Base-by-base conservation (phyloP, 73 alveolate species). In the Paramecium tetraurelia region DNA sequence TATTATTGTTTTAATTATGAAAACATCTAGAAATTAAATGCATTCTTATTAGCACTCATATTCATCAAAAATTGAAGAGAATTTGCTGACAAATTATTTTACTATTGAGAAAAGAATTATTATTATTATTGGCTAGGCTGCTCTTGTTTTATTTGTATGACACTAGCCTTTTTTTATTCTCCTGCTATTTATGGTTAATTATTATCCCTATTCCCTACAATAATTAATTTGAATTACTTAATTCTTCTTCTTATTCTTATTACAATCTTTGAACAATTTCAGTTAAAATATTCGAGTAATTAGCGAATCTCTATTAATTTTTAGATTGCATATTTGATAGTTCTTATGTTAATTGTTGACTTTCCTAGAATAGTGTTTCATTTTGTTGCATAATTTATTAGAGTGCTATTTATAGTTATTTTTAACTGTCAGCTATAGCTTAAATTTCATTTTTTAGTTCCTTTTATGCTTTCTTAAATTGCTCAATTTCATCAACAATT, bases 401-500 rank as follows among this genome's bases (percentile, higher is more conserved):
- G 8, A 80, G 72, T 20, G 90, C 90, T 18, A 43, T 22, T 46
- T 80, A 80, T 5, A 80, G 33, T 80, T 80, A 63, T 35, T 80
- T 80, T 48, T 80, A 80, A 80, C 90, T 80, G 75, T 80, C 90
- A 16, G 90, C 90, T 18, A 80, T 80, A 8, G 90, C 90, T 80
- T 40, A 48, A 24, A 80, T 80, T 80, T 80, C 90, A 46, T 33
- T 80, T 46, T 80, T 80, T 22, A 80, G 14, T 46, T 80, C 90
- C 24, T 80, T 80, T 22, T 80, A 6, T 8, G 90, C 90, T 35
- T 80, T 80, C 50, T 80, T 80, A 48, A 80, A 80, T 44, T 80
- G 18, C 14, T 80, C 90, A 44, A 80, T 80, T 20, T 80, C 90
- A 46, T 80, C 90, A 31, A 80, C 90, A 24, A 80, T 80, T 21